These are phyloP conservation scores for Gremmenia infestans DNA, from an alignment of 2,329 filamentous ascomycete species.

Conservation along the genomic window DNA sequence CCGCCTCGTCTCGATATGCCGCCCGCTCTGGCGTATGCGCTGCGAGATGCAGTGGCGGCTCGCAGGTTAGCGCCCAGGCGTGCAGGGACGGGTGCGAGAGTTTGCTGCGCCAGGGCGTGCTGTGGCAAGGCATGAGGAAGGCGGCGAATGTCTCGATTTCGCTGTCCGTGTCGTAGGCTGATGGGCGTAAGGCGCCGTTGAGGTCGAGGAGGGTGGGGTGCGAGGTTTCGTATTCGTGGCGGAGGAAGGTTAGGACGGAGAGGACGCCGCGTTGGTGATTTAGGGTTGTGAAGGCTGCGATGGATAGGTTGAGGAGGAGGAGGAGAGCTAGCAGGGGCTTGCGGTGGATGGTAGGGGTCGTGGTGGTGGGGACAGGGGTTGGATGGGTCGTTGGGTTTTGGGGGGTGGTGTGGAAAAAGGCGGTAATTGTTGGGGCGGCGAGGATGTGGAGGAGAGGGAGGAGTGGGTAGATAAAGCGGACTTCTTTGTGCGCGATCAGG, in stretches of 20 bases:
- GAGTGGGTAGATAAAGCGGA: conserved; percentile 92
- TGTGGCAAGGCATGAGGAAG: conserved; percentile 94
- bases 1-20: conserved; percentile 80
- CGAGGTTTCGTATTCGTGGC: conserved; percentile 62
- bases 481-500: conserved; percentile 88
- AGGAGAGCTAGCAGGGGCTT: conserved; percentile 52
- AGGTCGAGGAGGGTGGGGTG: conserved; percentile 37
- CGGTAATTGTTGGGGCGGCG: conserved; percentile 59
- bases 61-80: conserved; percentile 84
- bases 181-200: conserved; percentile 30
- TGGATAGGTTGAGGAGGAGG: conserved; percentile 60
- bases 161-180: conserved; percentile 1
- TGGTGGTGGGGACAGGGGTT: conserved; percentile 20
- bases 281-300: conserved; percentile 69
- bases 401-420: conserved; percentile 54
- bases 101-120: conserved; percentile 89
- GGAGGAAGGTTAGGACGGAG: conserved; percentile 68
- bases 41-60: conserved; percentile 69
- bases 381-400: conserved; percentile 23
- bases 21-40: conserved; percentile 57
- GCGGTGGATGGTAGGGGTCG: conserved; percentile 40
- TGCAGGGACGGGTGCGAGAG: conserved; percentile 69
- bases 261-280: conserved; percentile 79
- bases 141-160: conserved; percentile 52
- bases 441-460: conserved; percentile 82